Evolutionary conservation across 139 green algal genomes (phyloP).

Genomic region (Chlorella ohadii): DNA sequence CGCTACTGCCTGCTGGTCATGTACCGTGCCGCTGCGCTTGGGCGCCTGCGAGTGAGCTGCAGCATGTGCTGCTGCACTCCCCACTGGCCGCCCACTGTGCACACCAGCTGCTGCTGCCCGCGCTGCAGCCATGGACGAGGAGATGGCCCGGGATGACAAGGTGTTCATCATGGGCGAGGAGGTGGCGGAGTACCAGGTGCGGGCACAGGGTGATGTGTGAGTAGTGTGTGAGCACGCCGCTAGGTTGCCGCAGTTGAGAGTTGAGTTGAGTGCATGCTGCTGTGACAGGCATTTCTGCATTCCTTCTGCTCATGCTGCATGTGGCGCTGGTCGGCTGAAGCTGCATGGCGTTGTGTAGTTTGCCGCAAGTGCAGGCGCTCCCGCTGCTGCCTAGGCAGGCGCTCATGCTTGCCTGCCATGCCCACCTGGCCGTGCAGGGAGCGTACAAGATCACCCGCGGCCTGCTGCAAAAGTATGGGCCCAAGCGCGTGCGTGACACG

Average conservation of each 20-base stretch:
- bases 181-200: slow-evolving; percentile 94
- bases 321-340: no score
- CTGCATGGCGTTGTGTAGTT: no score
- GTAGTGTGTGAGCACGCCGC: no score
- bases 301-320: no score
- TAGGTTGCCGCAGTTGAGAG: no score
- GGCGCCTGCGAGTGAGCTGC: neutral
- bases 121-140: slow-evolving; percentile 90
- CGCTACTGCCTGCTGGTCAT: no score
- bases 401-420: no score
- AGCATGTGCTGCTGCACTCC: neutral
- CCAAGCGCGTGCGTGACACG: slow-evolving; percentile 95
- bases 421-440: slow-evolving; percentile 44
- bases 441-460: slow-evolving; percentile 98
- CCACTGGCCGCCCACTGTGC: neutral
- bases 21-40: no score
- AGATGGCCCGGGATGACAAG: slow-evolving; percentile 92
- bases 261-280: no score
- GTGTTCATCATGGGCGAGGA: slow-evolving; percentile 99
- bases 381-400: no score
- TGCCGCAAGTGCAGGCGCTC: no score
- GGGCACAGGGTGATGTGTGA: neutral
- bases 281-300: no score
- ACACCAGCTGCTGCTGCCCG: neutral
- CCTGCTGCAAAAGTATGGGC: slow-evolving; percentile 95